Base-by-base conservation (phyloP, 805 yeast genomes). In the Pichia insulana region DNA sequence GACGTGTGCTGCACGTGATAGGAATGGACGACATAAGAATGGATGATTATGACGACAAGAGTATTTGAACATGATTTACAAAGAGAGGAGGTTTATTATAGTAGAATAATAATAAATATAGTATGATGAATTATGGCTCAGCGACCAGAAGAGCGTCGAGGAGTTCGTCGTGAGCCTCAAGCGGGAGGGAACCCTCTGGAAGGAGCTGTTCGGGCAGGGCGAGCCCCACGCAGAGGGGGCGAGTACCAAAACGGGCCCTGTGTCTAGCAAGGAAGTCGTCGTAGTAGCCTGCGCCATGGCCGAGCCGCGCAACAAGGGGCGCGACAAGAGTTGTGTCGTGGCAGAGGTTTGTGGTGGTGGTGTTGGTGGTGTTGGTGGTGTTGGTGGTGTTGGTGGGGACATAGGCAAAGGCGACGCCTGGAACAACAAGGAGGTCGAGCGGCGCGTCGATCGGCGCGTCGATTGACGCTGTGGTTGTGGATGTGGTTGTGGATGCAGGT, bases 261-360 rank as follows among this genome's bases (percentile, higher is more conserved):
- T 77, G 77, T 39, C 82, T 62, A 36, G 68, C 63, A 34, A 83
- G 70, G 52, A 69, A 83, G 52, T 81, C 86, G 58, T 90, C 98
- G 58, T 92, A 90, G 59, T 76, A 88, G 0, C 97, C 98, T 5
- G 80, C 90, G 1, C 98, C 98, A 57, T 87, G 95, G 1, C 98
- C 98, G 41, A 90, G 57, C 41, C 98, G 59, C 27, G 50, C 44
- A 15, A 67, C 61, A 1, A 5, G 7, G 25, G 7, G 25, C 25
- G 25, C 25, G 25, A 22, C 25, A 22, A 5, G 25, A 5, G 5
- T 5, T 8, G 5, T 22, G 25, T 22, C 25, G 25, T 8, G 25
- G 25, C 25, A n/a, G n/a, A n/a, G n/a, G n/a, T n/a, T n/a, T n/a
- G n/a, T n/a, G n/a, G n/a, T n/a, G n/a, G n/a, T n/a, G n/a, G n/a